Conservation (phyloP, 2,329 filamentous ascomycete species). For the Penicillium sp. region DNA sequence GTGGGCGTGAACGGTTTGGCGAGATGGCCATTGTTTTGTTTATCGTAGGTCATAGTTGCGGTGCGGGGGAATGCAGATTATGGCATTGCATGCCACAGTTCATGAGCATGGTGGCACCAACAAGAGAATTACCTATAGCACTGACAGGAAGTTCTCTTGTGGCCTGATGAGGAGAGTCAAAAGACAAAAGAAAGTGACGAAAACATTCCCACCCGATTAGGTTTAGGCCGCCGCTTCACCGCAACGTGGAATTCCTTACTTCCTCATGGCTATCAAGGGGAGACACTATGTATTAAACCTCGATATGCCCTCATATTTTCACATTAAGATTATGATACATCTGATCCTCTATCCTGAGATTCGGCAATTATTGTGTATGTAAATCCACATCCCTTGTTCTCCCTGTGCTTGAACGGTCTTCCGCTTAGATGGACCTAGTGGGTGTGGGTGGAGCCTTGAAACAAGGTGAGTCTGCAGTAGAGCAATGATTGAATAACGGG, state of each 20-base stretch:
- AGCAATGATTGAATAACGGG: background rate
- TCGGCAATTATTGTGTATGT: background rate
- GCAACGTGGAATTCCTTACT: slow-evolving; percentile 22
- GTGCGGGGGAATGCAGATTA: slow-evolving; percentile 41
- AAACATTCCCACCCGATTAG: slow-evolving; percentile 30
- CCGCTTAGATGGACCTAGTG: slow-evolving; percentile 1
- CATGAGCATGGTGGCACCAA: slow-evolving; percentile 38
- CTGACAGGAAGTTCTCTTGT: slow-evolving; percentile 11
- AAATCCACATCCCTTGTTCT: background rate
- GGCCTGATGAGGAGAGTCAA: slow-evolving; percentile 12
- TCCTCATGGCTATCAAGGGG: background rate
- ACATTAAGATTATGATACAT: background rate
- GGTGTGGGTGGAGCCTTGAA: slow-evolving; percentile 7
- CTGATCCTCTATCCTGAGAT: background rate
- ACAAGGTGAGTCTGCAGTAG: slow-evolving; percentile 5
- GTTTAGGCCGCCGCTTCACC: slow-evolving; percentile 30
- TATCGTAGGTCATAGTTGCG: slow-evolving; percentile 53
- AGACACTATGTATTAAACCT: background rate
- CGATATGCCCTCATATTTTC: background rate
- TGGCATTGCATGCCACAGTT: slow-evolving; percentile 45
- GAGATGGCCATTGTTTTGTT: slow-evolving; percentile 53
- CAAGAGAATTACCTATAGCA: background rate
- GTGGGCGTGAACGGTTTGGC: slow-evolving; percentile 66
- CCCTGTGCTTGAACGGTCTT: background rate
- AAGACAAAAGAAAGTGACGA: slow-evolving; percentile 18